A percentile compares a stretch with the other conserved stretches of the same genome.
Conservation (phyloP, 306 rosid species). For the Senna siamea region DNA sequence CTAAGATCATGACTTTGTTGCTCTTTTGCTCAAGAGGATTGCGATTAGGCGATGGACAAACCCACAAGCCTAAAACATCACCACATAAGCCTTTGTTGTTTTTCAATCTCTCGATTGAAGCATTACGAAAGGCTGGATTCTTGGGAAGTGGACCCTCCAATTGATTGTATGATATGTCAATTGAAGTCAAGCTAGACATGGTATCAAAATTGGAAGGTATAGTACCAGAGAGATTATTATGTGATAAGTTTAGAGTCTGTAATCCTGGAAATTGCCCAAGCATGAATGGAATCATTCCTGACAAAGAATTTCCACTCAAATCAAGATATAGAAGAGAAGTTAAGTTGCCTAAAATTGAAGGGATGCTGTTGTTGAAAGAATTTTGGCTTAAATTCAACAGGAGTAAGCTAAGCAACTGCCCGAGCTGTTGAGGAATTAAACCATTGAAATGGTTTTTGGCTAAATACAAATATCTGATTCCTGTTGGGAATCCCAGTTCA, state of each 20-base stretch:
- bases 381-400: background rate
- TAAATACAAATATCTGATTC: background rate
- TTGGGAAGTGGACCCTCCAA: background rate
- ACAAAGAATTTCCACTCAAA: constrained; percentile 32
- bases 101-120: background rate
- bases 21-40: background rate
- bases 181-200: constrained; percentile 34
- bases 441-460: background rate
- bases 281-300: constrained; percentile 17
- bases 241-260: constrained; percentile 37
- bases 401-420: background rate
- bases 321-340: constrained; percentile 35
- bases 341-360: background rate
- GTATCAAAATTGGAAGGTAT: constrained; percentile 30
- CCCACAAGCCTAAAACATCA: background rate
- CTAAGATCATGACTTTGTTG: background rate
- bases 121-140: background rate
- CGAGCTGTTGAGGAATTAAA: background rate
- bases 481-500: background rate
- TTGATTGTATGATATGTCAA: constrained; percentile 30
- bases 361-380: background rate
- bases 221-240: constrained; percentile 34
- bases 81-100: background rate
- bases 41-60: background rate
- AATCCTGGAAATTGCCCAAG: constrained; percentile 31